Evolutionary conservation across 495 filamentous ascomycete genomes (phyloP), one percentile per base, ranked within the genome.

Genomic region (Clavariopsis aquatica): DNA sequence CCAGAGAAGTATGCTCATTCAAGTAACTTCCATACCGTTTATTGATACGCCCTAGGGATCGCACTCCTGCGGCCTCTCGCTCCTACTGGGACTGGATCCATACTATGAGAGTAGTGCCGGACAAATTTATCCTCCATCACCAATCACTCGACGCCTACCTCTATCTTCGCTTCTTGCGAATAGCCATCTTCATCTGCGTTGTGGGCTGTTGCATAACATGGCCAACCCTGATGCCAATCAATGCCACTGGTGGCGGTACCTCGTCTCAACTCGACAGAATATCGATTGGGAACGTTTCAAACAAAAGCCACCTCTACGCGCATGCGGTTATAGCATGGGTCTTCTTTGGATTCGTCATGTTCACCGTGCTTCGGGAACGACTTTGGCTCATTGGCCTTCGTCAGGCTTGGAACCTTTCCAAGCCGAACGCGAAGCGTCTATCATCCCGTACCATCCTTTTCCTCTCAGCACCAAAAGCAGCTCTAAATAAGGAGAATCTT

Each of bases 201-300:
- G 85, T 92, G 24, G 93, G 93, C 52, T 88, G 83, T 70, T 85
- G 79, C 65, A 84, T 98, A 62, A 92, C 90, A 15, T 96, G 87
- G 83, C 91, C 93, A 9, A 78, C 96, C 34, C 76, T 96, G 49
- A 91, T 96, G 74, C 91, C 93, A 0, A 78, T 96, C 75, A 92
- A 96, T 73, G 85, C 83, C 23, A 96, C 91, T 13, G 89, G 88
- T 3, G 84, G 83, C 24, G 83, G 78, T 15, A 78, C 78, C 0
- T 82, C 84, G n/a, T 75, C 70, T 0, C 78, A 89, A 68, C 80
- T 91, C 10, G 86, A 89, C 52, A 73, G 72, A 10, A 71, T 91
- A 43, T 86, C 85, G 28, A 88, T 90, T 59, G 87, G 87, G 47
- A 90, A 91, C 70, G 76, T 90, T 46, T 75, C 69, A 17, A 69